phyloP scores from a whole-genome alignment of 352 stramenopile species.

The Pythium utonaiense region DNA sequence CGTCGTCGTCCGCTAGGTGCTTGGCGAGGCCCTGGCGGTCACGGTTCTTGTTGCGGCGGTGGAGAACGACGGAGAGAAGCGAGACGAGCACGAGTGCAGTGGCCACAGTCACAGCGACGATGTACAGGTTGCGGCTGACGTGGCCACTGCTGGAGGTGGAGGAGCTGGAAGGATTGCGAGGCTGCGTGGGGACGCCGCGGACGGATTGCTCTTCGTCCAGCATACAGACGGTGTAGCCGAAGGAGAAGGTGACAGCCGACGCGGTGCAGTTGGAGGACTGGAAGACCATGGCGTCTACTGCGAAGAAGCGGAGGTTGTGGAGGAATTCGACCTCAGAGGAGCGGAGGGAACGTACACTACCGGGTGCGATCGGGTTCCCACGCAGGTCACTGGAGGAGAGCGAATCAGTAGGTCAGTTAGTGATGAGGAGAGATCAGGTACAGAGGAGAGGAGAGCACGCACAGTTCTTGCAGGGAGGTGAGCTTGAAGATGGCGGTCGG shows the following conservation, averaged over 20 bases:
- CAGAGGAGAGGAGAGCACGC: neutral
- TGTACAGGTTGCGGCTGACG: constrained; percentile 15
- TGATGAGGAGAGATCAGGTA: too few species aligned
- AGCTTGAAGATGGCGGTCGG: constrained; percentile 11
- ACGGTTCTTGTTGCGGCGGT: neutral
- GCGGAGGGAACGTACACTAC: constrained; percentile 1
- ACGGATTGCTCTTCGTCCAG: neutral
- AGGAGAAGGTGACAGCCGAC: constrained; percentile 2
- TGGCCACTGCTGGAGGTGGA: neutral
- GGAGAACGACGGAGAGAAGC: constrained; percentile 2
- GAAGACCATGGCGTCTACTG: constrained; percentile 13
- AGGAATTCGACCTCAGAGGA: constrained; percentile 15
- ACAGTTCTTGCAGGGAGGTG: constrained; percentile 13
- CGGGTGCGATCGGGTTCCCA: constrained; percentile 9
- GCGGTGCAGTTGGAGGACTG: constrained; percentile 9
- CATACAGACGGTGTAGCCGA: constrained; percentile 12
- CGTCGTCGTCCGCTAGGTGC: neutral
- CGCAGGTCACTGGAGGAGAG: constrained; percentile 12
- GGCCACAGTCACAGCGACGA: constrained; percentile 16
- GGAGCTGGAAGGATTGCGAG: too few species aligned
- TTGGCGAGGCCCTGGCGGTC: neutral
- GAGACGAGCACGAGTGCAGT: constrained; percentile 13
- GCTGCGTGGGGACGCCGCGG: too few species aligned
- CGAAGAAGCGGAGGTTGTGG: constrained; percentile 1
- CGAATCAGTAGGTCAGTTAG: too few species aligned